Percentiles rank a stretch among this genome's conserved stretches.
Evolutionary conservation across 2,329 filamentous ascomycete species (phyloP).

Genomic region (Cryphonectria nitschkei): DNA sequence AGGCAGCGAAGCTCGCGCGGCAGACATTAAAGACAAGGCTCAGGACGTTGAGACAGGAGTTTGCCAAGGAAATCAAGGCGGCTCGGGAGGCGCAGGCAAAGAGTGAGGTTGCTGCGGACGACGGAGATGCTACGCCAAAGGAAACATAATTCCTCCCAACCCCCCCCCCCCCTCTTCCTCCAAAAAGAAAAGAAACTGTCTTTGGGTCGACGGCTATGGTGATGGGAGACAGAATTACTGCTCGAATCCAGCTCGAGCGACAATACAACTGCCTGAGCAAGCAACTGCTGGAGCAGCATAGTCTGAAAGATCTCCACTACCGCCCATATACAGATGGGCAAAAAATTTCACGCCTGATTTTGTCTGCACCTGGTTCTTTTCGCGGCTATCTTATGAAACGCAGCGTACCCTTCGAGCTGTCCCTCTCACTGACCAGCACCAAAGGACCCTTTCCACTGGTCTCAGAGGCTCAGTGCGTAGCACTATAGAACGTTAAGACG

Average conservation of each 20-base stretch:
- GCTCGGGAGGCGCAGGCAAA: not conserved
- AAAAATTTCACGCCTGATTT: not conserved
- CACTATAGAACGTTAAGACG: no score
- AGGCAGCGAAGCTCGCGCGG: not conserved
- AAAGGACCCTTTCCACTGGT: no score
- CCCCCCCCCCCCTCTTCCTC: no score
- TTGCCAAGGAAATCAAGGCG: not conserved
- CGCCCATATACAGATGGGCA: no score
- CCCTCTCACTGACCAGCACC: no score
- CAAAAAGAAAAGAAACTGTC: no score
- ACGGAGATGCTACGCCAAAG: no score
- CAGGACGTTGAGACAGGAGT: not conserved
- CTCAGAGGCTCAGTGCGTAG: no score
- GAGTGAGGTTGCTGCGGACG: not conserved
- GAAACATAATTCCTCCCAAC: not conserved
- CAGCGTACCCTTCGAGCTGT: no score
- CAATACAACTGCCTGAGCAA: not conserved
- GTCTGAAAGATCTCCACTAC: not conserved
- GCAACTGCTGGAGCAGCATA: not conserved
- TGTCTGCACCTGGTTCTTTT: not conserved
- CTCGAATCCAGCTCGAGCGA: not conserved
- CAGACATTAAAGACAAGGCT: fast-evolving
- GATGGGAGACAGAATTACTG: not conserved
- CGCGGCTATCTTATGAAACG: no score
- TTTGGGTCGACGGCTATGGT: not conserved